phyloP scores from a whole-genome alignment of 768 basidiomycete species.

The Agrocybe pediades region DNA sequence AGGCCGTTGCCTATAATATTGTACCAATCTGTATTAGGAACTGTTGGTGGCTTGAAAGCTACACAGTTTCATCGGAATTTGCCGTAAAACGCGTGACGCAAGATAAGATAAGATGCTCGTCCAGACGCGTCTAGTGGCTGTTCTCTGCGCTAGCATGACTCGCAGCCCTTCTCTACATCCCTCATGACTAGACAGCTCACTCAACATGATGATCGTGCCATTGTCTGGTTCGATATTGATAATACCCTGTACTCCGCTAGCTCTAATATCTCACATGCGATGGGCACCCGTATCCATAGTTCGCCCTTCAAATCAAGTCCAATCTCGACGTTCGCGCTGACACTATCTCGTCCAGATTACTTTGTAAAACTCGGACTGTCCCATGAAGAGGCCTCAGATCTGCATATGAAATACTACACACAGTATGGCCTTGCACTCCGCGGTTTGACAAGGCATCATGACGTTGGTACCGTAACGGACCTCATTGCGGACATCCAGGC shows the following conservation, averaged over 20 bases:
- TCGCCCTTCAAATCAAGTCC: constrained; percentile 10
- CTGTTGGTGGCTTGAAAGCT: constrained; percentile 45
- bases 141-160: background rate
- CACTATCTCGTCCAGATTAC: constrained; percentile 50
- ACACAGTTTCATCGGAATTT: constrained; percentile 42
- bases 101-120: constrained; percentile 14
- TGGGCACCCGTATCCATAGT: constrained; percentile 83
- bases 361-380: constrained; percentile 70
- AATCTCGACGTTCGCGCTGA: background rate
- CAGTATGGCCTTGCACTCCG: constrained; percentile 84
- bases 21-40: constrained; percentile 31
- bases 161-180: background rate
- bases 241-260: constrained; percentile 85
- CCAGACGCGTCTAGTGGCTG: background rate
- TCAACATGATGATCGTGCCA: constrained; percentile 49
- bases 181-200: constrained; percentile 1
- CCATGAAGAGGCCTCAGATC: constrained; percentile 65
- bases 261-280: constrained; percentile 72
- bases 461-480: constrained; percentile 55
- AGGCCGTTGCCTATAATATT: constrained; percentile 48
- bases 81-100: constrained; percentile 34
- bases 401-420: constrained; percentile 75
- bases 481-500: background rate
- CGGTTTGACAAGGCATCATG: constrained; percentile 74
- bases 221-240: constrained; percentile 87